Base-by-base conservation (phyloP, 306 rosid genomes). In the Castanea sativa region DNA sequence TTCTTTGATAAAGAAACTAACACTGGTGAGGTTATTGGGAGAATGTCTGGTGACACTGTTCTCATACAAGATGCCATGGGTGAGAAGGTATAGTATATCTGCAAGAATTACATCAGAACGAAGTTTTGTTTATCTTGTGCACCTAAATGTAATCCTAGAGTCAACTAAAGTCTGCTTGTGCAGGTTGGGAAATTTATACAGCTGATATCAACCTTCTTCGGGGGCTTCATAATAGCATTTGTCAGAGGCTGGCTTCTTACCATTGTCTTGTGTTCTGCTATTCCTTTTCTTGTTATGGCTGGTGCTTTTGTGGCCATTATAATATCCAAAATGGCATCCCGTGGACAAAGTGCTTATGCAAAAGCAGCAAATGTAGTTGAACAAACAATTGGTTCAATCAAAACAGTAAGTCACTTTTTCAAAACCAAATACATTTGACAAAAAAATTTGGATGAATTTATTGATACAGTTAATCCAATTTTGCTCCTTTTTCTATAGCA, bases 51-150 rank as follows among this genome's bases (percentile, higher is more conserved):
- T 32, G 84, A 81, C 45, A 81, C 84, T 21, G 75, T 81, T 53
- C 80, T 75, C 25, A 81, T 81, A 25, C 76, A 81, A 21, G 85
- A 81, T 33, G 85, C 85, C 30, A 61, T 81, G 85, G 85, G 85
- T 6, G 85, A 81, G 58, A 81, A 81, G 78, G 85, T 81, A 45
- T 25, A 5, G 20, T 30, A 55, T 10, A 32, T 3, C 10, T 27
- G 61, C 76, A n/a, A 14, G 9, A 25, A 23, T 45, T 18, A 30
- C 23, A 23, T 43, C 19, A n/a, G 20, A n/a, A n/a, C 16, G 3
- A 19, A 58, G 4, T 25, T 13, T 64, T 29, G 16, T 49, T 49
- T 0, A 49, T 3, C 53, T 49, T 49, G 53, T 49, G 16, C 16
- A 49, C 53, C 53, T 12, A 49, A 49, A 49, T 49, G 14, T 49